Evolutionary conservation across 83 land plant species (phyloP), one percentile per base, ranked within the genome.

Genomic region (Isoetes engelmannii): DNA sequence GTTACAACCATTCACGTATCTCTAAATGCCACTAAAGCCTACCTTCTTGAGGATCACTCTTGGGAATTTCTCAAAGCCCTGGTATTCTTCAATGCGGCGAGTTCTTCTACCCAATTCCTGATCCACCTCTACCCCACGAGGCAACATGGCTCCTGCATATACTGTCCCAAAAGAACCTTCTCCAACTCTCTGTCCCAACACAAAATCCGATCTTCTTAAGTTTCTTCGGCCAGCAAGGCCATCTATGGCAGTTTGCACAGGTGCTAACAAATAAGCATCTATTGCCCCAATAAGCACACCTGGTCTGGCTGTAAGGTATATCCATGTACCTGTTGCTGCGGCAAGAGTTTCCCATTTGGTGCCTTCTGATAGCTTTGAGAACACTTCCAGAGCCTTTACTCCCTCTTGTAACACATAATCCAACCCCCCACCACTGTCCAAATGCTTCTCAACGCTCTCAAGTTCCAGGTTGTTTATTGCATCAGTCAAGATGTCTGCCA

Each of bases 111-210:
- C 80, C n/a, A 75, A 21, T 63, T 73, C 78, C 4, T 85, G 82
- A 7, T 94, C 83, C 19, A 63, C 67, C 42, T 20, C 74, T n/a
- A 76, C 72, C 77, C 82, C 75, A 63, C 79, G 83, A 5, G 99
- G 99, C 63, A 95, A 76, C 47, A 95, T 72, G 5, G 70, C 87
- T 4, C 99, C 99, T 19, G 86, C 69, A 74, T 82, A 95, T 21
- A 95, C 99, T 13, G 90, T 78, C 10, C 99, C 99, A 70, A 95
- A 95, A 4, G 97, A 86, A 5, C 99, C 99, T 77, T 95, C 99
- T 0, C 99, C 99, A n/a, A 95, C 45, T 48, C 84, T 82, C 47
- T 79, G 76, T 19, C 85, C 92, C 7, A 95, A 55, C 13, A 87
- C 77, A 72, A 95, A 91, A 72, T 88, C 86, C 43, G 73, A 77